Conservation (phyloP, 306 rosid genomes). For the Senna siamea region DNA sequence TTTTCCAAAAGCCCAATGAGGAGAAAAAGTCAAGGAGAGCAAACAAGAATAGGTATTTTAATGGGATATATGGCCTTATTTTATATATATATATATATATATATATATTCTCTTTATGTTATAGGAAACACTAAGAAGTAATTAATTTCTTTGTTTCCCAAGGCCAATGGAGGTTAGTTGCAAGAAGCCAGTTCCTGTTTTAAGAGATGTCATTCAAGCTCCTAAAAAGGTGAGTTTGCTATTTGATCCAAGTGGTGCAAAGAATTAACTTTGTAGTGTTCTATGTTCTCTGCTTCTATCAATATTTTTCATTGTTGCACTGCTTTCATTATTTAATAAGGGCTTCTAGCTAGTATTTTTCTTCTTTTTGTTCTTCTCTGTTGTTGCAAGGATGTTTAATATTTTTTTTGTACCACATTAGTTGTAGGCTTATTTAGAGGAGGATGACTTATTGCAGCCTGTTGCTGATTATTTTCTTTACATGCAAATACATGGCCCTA, state of each 20-base stretch:
- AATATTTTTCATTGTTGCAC: background rate
- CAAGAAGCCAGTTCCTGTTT: conserved; percentile 75
- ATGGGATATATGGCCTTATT: background rate
- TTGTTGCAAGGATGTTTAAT: background rate
- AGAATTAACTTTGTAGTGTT: background rate
- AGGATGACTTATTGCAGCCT: conserved; percentile 5
- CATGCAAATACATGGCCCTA: background rate
- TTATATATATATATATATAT: background rate
- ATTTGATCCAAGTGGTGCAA: background rate
- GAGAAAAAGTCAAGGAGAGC: conserved; percentile 62
- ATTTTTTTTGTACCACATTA: conserved; percentile 1
- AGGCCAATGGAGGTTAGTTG: conserved; percentile 95
- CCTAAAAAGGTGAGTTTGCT: conserved; percentile 68
- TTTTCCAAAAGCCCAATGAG: conserved; percentile 46
- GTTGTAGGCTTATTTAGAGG: background rate
- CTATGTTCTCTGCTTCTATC: conserved; percentile 20
- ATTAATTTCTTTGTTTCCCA: conserved; percentile 32
- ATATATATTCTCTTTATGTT: background rate
- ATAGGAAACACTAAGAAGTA: conserved; percentile 8
- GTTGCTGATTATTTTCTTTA: conserved; percentile 20
- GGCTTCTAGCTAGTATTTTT: no score
- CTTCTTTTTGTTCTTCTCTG: no score
- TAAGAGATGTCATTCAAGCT: conserved; percentile 77
- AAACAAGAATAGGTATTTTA: conserved; percentile 78
- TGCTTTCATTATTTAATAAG: background rate